Base-by-base conservation (phyloP, 495 filamentous ascomycete genomes). In the Penicillium salamii region DNA sequence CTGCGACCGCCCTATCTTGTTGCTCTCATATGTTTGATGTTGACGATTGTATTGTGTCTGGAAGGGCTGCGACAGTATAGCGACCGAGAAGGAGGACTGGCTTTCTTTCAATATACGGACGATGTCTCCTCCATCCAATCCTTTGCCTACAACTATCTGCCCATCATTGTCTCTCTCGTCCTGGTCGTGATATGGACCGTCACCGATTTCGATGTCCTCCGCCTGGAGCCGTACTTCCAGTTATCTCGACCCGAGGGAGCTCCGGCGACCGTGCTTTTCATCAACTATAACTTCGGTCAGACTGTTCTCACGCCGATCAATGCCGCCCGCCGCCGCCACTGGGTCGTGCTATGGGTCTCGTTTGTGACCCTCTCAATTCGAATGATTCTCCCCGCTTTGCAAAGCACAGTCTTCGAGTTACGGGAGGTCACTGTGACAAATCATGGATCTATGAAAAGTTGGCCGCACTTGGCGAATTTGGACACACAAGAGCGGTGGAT, bases 271-370 rank as follows among this genome's bases (percentile, higher is more conserved):
- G 61, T 68, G 5, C 50, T 73, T 2, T 71, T 71, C 42, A 73
- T 68, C 62, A 73, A 73, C 49, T 73, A 73, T 42, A 73, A 70
- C 35, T 73, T 73, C 26, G 69, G 69, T 13, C 70, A 73, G 40
- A 68, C 66, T 7, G 58, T 73, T 32, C 49, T 73, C 15, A 71
- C 70, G 2, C 70, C 70, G 7, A 62, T 73, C 29, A 58, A 63
- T 15, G 66, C 70, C 13, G 60, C 63, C 19, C 63, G 58, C 7
- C 59, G 68, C 33, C 61, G 53, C 15, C 70, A 73, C 31, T 73
- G 70, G 70, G 15, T 71, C 6, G 70, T 71, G 1, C 28, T 71
- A 0, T 53, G 62, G 48, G 62, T 71, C 29, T 70, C 70, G 0
- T 31, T 71, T n/a, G 17, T 68, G 14, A 71, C 64, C 0, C 35